A percentile compares a stretch with the other conserved stretches of the same genome.
These are phyloP conservation scores for Orbilia quercus DNA, from an alignment of 2,329 filamentous ascomycete species.

Conservation along the genomic window DNA sequence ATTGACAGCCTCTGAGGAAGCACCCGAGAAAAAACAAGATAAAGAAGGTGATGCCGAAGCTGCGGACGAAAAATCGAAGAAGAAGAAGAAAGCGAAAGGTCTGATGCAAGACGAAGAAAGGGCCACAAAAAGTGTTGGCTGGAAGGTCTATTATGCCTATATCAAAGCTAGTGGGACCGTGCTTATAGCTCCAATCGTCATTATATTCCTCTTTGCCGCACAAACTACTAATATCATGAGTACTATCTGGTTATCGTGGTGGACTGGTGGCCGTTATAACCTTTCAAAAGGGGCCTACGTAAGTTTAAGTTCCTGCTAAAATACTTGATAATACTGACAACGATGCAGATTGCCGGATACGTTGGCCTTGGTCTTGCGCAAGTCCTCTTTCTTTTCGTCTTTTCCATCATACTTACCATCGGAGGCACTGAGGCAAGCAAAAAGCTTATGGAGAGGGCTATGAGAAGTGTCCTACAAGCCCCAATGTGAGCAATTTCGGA, in stretches of 20 bases:
- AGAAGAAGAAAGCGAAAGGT: slow-evolving; percentile 92
- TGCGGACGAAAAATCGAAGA: slow-evolving; percentile 87
- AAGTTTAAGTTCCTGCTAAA: slow-evolving; percentile 23
- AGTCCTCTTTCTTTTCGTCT: slow-evolving; percentile 80
- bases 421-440: slow-evolving; percentile 85
- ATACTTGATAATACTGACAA: slow-evolving; percentile 58
- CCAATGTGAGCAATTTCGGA: slow-evolving; percentile 65
- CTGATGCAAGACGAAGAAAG: slow-evolving; percentile 84
- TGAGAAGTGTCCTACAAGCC: slow-evolving; percentile 76
- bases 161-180: slow-evolving; percentile 94
- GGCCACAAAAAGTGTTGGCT: slow-evolving; percentile 81
- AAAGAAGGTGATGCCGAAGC: slow-evolving; percentile 76
- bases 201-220: slow-evolving; percentile 78
- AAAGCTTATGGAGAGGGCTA: slow-evolving; percentile 81
- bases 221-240: slow-evolving; percentile 85
- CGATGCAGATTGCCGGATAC: slow-evolving; percentile 71
- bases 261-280: slow-evolving; percentile 66
- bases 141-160: slow-evolving; percentile 93
- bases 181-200: slow-evolving; percentile 81
- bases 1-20: slow-evolving; percentile 69
- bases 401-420: slow-evolving; percentile 80
- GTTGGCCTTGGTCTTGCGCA: slow-evolving; percentile 78
- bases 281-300: slow-evolving; percentile 82
- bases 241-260: slow-evolving; percentile 92
- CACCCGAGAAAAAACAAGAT: slow-evolving; percentile 69